These are phyloP conservation scores for Cladorrhinum sp. DNA, from an alignment of 2,329 filamentous ascomycete species.

Conservation along the genomic window DNA sequence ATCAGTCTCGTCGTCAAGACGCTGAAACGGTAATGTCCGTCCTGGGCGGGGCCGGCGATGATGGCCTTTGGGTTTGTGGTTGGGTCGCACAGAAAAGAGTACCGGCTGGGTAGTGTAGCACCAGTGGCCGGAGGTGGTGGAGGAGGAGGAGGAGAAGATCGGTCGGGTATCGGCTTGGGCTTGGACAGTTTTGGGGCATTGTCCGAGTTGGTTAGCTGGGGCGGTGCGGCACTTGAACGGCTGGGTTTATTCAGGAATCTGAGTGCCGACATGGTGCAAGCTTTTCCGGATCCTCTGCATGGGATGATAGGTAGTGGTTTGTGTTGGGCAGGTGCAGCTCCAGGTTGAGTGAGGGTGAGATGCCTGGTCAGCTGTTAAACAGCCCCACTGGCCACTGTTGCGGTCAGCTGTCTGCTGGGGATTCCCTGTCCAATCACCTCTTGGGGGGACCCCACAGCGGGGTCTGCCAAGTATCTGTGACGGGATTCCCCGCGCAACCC, in stretches of 20 bases:
- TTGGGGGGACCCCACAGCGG: not conserved
- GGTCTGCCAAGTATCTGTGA: not conserved
- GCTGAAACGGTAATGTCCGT: constrained; percentile 55
- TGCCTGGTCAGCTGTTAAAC: not conserved
- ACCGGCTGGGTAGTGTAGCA: constrained; percentile 28
- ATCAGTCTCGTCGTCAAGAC: constrained; percentile 54
- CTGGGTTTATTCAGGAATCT: not conserved
- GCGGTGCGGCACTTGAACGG: not conserved
- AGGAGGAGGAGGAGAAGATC: not conserved
- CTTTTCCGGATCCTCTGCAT: not conserved
- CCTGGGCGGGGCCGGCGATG: constrained; percentile 36
- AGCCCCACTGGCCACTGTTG: not conserved
- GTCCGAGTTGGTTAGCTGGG: not conserved
- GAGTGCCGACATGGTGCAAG: constrained; percentile 1
- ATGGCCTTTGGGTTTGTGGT: constrained; percentile 43
- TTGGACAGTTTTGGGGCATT: not conserved
- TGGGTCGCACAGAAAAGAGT: constrained; percentile 43
- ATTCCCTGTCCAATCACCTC: not conserved
- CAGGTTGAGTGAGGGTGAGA: not conserved
- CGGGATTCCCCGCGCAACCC: not conserved
- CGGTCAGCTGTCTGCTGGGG: not conserved
- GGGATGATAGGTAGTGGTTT: too few relatives aligned
- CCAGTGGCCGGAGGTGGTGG: constrained; percentile 7
- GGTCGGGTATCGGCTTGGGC: not conserved
- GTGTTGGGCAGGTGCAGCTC: not conserved